A percentile compares a stretch with the other conserved stretches of the same genome.
Evolutionary conservation across 768 basidiomycete species (phyloP).

Genomic region (Podaxis rugospora): DNA sequence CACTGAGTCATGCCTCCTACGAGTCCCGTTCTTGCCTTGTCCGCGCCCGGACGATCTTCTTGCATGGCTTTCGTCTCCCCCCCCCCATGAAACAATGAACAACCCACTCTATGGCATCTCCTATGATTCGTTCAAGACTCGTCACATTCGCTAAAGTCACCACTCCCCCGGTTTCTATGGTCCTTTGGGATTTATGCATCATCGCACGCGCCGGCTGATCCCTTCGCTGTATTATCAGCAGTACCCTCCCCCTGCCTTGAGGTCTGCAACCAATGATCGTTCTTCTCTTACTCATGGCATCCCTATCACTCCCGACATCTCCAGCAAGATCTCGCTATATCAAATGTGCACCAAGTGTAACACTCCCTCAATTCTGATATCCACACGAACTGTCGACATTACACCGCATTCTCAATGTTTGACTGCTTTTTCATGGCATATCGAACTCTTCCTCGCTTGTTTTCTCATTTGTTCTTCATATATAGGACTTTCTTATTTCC

Average conservation of each 20-base stretch:
- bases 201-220: not conserved
- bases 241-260: not conserved
- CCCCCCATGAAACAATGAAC: not conserved
- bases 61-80: not conserved
- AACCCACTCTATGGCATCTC: not conserved
- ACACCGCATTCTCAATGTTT: not conserved
- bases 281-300: not conserved
- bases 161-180: not conserved
- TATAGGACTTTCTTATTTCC: not conserved
- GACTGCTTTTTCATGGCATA: constrained; percentile 9
- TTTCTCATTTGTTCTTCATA: constrained; percentile 6
- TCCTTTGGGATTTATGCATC: not conserved
- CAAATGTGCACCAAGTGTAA: constrained; percentile 7
- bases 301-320: not conserved
- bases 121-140: constrained; percentile 5
- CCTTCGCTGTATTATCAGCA: constrained; percentile 8
- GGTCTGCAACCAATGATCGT: not conserved
- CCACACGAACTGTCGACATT: constrained; percentile 8
- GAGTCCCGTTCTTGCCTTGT: not conserved
- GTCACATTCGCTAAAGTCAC: not conserved
- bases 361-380: constrained; percentile 5
- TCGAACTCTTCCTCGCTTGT: constrained; percentile 10
- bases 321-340: constrained; percentile 6
- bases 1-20: not conserved
- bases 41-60: not conserved